Evolutionary conservation across 768 basidiomycete genomes (phyloP), one percentile per base, ranked within the genome.

Genomic region (Artomyces pyxidatus): DNA sequence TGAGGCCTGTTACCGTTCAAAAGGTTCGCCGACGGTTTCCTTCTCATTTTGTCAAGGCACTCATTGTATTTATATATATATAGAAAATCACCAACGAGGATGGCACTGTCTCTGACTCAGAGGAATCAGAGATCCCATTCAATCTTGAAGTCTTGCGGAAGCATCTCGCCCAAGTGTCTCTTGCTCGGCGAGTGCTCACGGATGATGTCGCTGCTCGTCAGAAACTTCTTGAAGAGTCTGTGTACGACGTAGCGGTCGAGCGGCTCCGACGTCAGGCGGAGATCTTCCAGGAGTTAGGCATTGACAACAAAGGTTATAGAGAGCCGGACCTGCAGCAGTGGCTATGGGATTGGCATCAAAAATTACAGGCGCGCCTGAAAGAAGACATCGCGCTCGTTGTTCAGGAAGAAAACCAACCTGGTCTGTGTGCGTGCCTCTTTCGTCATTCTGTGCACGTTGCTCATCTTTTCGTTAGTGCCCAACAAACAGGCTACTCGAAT

Each of bases 261-360:
- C 80, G 86, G 9, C 70, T 88, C 51, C 72, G 76, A 61, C 77
- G 81, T 48, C 78, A 89, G 58, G 67, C 74, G 8, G 73, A 82
- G 49, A 43, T 73, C 1, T 74, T 90, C 45, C 71, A 76, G 5
- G 68, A 74, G 25, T 69, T 85, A 16, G 83, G 83, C 12, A 56
- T 88, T 21, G 73, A 63, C 23, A 71, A 68, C 50, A 66, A 65
- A 17, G 65, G 67, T 8, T 65, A 80, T 45, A 70, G 68, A 38
- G 65, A 69, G 25, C 67, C 68, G 14, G 74, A 79, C 54, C 67
- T 94, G 22, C 80, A 82, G 55, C 63, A 67, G 35, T 86, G 85
- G 85, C 89, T 95, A 87, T 90, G 85, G 84, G 68, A 77, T 6
- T 95, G 91, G 91, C 85, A 91, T 58, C 58, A 65, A 16, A 73